phyloP scores from a whole-genome alignment of 345 rosid species.

The Brassica incana region DNA sequence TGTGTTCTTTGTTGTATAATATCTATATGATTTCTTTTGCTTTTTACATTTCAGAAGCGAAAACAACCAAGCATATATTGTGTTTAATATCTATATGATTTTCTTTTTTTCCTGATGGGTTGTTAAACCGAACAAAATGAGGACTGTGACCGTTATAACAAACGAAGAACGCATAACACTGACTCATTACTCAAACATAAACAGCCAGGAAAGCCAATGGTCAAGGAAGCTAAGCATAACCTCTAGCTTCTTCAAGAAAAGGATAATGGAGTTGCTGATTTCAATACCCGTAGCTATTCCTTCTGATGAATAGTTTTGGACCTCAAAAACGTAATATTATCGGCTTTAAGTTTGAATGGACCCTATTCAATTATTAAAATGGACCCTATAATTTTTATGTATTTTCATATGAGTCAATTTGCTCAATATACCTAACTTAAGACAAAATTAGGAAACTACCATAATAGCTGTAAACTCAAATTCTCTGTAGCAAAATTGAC shows the following conservation, averaged over 20 bases:
- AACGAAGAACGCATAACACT: neutral
- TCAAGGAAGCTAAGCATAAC: neutral
- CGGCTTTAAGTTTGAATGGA: too few relatives aligned
- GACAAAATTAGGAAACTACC: too few relatives aligned
- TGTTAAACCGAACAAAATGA: neutral
- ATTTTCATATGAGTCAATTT: too few relatives aligned
- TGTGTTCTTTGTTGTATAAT: constrained; percentile 6
- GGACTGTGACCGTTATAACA: neutral
- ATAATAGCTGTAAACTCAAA: too few relatives aligned
- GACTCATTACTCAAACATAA: neutral
- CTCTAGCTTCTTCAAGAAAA: neutral
- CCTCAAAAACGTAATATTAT: neutral
- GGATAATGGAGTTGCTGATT: neutral
- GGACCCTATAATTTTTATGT: too few relatives aligned
- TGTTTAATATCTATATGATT: neutral
- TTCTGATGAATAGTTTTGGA: neutral
- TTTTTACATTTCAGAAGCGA: neutral
- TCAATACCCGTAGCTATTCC: neutral
- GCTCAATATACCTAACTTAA: too few relatives aligned
- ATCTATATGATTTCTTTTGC: neutral
- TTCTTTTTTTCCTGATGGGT: neutral
- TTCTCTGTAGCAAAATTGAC: too few relatives aligned
- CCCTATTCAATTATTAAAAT: too few relatives aligned
- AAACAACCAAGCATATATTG: neutral
- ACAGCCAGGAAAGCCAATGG: neutral